These are phyloP conservation scores for Yamadazyma dendronema DNA, from an alignment of 1,139 yeast genomes.

Conservation along the genomic window DNA sequence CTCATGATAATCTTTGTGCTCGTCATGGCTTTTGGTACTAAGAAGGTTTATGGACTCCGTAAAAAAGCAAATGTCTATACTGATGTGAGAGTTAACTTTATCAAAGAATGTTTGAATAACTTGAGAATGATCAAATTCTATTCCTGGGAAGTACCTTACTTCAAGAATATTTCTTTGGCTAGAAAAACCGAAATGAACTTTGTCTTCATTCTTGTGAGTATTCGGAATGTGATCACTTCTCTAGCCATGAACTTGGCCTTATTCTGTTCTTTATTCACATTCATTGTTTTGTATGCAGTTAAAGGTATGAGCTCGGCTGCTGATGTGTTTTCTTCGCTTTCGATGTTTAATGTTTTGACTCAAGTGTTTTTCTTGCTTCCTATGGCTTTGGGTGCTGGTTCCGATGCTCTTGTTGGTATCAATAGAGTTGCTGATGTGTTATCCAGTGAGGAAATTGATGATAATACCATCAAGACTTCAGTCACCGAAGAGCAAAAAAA, in stretches of 20 bases:
- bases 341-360: constrained; percentile 64
- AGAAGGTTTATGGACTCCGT: constrained; percentile 26
- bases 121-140: constrained; percentile 37
- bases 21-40: constrained; percentile 22
- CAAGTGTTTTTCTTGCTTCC: constrained; percentile 63
- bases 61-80: constrained; percentile 30
- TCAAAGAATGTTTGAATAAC: constrained; percentile 37
- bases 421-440: constrained; percentile 59
- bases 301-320: constrained; percentile 54
- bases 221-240: constrained; percentile 61
- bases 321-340: constrained; percentile 73
- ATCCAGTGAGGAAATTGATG: constrained; percentile 30
- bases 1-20: constrained; percentile 27
- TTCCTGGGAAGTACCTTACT: constrained; percentile 72
- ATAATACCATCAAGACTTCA: constrained; percentile 16
- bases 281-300: constrained; percentile 63
- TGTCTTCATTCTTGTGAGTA: constrained; percentile 48
- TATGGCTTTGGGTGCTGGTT: constrained; percentile 63
- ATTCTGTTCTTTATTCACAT: constrained; percentile 70
- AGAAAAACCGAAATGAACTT: constrained; percentile 53
- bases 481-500: constrained; percentile 5
- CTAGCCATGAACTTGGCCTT: constrained; percentile 60
- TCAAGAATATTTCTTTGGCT: constrained; percentile 40
- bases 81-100: constrained; percentile 33
- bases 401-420: constrained; percentile 68